Base-by-base conservation (phyloP, 2,329 filamentous ascomycete genomes). In the Fusarium staphyleae region DNA sequence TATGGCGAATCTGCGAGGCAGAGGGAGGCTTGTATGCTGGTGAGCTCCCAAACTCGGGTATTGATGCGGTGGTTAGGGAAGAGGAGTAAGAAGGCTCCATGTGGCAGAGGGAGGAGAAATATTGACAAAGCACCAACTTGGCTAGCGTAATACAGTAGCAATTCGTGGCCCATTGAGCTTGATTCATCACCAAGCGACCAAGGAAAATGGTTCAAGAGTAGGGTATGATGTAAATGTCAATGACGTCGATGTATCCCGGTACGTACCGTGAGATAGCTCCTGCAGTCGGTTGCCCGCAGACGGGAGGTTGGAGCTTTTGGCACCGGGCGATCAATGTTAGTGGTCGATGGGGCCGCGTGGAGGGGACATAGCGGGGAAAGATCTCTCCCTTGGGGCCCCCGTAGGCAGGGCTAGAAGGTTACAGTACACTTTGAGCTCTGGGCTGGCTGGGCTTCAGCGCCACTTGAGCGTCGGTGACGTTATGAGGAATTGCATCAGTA, bases 221-320 rank as follows among this genome's bases (percentile, higher is more conserved):
- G 54, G 62, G 29, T 48, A 61, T 54, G 52, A 51, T 55, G 40
- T 16, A 42, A 44, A 65, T 35, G 53, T 66, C 63, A 43, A 66
- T 66, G 63, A 66, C 63, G 63, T 66, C 61, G 61, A 60, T 60
- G 44, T 22, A 43, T 18, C 29, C 22, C 29, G 36, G 42, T 50
- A 51, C 48, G 57, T 51, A 48, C 42, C 45, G 3, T 37, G 42
- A 28, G 28, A 45, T 46, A 52, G 46, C 32, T 45, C 19, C 12
- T 24, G 10, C 19, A n/a, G 39, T 22, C 19, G n/a, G 19, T 24
- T 24, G 22, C 22, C 22, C 22, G 22, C 22, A 46, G 44, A 52
- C 42, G 56, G 56, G 47, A 13, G 13, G 15, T 8, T n/a, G 19
- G 43, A 29, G 43, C 43, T 36, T 19, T 36, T 22, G 33, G 43